Base-by-base conservation (phyloP, 306 rosid species). In the Argentina anserina region DNA sequence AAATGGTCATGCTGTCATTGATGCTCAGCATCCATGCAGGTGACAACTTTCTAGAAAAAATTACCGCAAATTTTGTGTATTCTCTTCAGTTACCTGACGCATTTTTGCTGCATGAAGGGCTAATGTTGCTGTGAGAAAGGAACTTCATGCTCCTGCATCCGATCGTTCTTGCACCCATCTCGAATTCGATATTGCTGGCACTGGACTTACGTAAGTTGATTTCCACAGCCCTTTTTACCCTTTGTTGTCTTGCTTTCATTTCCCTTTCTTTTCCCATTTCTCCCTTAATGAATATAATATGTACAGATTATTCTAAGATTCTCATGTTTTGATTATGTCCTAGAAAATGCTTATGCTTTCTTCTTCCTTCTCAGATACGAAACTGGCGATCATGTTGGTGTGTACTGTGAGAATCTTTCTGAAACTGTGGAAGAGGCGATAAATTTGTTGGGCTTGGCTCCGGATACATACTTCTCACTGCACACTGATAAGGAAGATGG, bases 1-100 rank as follows among this genome's bases (percentile, higher is more conserved):
- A 65, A 95, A 95, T 83, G 99, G 97, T 61, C 93, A 86, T 71
- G 84, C 96, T 41, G 78, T 88, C 62, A 75, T 81, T 62, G 99
- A 95, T 80, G 99, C 97, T 76, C 99, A 95, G 59, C 99, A 95
- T 87, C 99, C 97, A 71, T 81, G 88, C 92, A 87, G 99, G 99
- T 94, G 79, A 65, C 15, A 67, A 28, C 12, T 26, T 55, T 49
- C 12, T 45, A 37, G 49, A 68, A 56, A 56, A n/a, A n/a, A n/a
- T n/a, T n/a, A 61, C 58, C 70, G 67, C 65, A 49, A 40, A 42
- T 73, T 81, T 50, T n/a, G 59, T 70, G 5, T 36, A 42, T 50
- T 59, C 23, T 39, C 6, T 43, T 56, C 69, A 53, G 34, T 74
- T 53, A 75, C 67, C 84, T 87, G 76, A 88, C 72, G 28, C 28